These are phyloP conservation scores for Boletus speciosus DNA, from an alignment of 768 basidiomycete genomes.

Conservation along the genomic window DNA sequence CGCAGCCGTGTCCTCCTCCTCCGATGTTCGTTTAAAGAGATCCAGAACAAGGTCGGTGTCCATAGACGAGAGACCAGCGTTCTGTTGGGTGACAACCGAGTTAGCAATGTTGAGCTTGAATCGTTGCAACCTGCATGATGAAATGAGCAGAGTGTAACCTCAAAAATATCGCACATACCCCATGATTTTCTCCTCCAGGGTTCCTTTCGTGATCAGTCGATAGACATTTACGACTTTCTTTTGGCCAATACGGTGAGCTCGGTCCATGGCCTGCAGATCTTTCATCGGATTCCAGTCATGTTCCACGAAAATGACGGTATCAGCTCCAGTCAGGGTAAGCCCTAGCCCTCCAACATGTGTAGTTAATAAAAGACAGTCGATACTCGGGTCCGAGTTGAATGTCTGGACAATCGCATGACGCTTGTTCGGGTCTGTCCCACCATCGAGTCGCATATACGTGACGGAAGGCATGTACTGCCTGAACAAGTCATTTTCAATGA, in stretches of 20 bases:
- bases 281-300: conserved; percentile 99
- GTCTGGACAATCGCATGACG: conserved; percentile 97
- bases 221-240: conserved; percentile 99
- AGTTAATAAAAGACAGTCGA: conserved; percentile 92
- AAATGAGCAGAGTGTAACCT: conserved; percentile 1
- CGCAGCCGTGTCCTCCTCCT: conserved; percentile 66
- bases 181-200: conserved; percentile 99
- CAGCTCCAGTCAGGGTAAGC: conserved; percentile 93
- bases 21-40: conserved; percentile 77
- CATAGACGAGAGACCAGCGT: conserved; percentile 91
- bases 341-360: conserved; percentile 97
- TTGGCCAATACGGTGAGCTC: conserved; percentile 96
- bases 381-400: conserved; percentile 96
- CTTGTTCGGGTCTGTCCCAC: conserved; percentile 86
- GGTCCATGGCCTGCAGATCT: conserved; percentile 98
- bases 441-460: conserved; percentile 98
- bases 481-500: conserved; percentile 94
- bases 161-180: conserved; percentile 55
- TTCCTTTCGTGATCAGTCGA: conserved; percentile 93
- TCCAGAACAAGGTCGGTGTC: conserved; percentile 96
- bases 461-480: conserved; percentile 90
- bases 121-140: conserved; percentile 72
- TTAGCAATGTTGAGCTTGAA: conserved; percentile 99
- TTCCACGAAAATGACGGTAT: conserved; percentile 99
- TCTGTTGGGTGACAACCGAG: conserved; percentile 96